Evolutionary conservation across 352 stramenopile genomes (phyloP).

Genomic region (Phytopythium vexans): DNA sequence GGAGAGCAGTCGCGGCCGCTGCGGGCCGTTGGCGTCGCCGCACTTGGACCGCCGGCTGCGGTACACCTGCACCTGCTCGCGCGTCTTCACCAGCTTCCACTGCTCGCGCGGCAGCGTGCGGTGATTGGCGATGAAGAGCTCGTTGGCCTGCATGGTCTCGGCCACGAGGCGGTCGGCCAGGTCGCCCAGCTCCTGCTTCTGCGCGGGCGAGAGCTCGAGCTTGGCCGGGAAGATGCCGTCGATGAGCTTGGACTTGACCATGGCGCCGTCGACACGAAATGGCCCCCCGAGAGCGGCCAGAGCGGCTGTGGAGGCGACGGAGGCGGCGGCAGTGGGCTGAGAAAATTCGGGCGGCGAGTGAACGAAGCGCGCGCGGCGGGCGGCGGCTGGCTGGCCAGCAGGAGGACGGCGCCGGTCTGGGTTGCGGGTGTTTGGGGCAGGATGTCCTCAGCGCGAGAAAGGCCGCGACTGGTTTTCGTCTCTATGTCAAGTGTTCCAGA

Average conservation of each 20-base stretch:
- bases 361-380: too few relatives aligned
- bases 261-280: constrained; percentile 19
- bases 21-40: constrained; percentile 21
- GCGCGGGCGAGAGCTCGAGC: constrained; percentile 25
- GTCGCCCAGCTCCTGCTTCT: constrained; percentile 37
- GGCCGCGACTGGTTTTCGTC: too few relatives aligned
- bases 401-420: too few relatives aligned
- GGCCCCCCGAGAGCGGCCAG: constrained; percentile 3
- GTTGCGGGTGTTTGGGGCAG: too few relatives aligned
- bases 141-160: constrained; percentile 52
- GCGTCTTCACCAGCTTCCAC: constrained; percentile 55
- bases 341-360: too few relatives aligned
- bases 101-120: constrained; percentile 27
- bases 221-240: constrained; percentile 18
- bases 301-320: too few relatives aligned
- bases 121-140: constrained; percentile 37
- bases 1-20: constrained; percentile 42
- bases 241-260: constrained; percentile 21
- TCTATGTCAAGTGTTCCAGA: too few relatives aligned
- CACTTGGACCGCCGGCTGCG: constrained; percentile 30
- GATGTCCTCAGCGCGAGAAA: too few relatives aligned
- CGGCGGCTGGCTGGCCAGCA: too few relatives aligned
- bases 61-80: constrained; percentile 58
- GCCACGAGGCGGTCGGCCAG: constrained; percentile 51
- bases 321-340: too few relatives aligned